Base-by-base conservation (phyloP, 2,329 filamentous ascomycete genomes). In the Myriosclerotinia duriaeana region DNA sequence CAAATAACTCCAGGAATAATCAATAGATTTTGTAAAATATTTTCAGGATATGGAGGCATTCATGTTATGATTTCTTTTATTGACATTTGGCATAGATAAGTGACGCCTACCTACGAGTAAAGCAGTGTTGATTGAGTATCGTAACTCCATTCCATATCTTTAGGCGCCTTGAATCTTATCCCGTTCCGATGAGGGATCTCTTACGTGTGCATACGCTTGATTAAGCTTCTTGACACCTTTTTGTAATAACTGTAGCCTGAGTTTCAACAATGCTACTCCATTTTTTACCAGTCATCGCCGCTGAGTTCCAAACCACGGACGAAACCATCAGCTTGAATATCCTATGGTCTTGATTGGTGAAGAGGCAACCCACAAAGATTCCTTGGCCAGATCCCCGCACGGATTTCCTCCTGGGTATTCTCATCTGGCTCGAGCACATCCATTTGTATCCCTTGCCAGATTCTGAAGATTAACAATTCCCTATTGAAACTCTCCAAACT, bases 401-500 rank as follows among this genome's bases (percentile, higher is more conserved):
- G 17, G 1, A 5, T 9, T 22, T 36, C 42, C 6, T 8, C 42
- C 6, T 30, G 8, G 2, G 30, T 14, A 12, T 58, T 55, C 9
- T 5, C 17, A 44, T 44, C 42, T 56, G 5, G 5, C 20, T 36
- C 30, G 42, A 52, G n/a, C 20, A 48, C 26, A 64, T 36, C 30
- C 62, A 44, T 50, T 5, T 48, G 11, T 22, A 42, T 26, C 50
- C 15, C 40, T 46, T 9, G 14, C 5, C 9, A 22, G 22, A 2
- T 2, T 42, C 34, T n/a, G 26, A 1, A 2, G 17, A 61, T n/a
- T 12, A 22, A 55, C 7, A 46, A 22, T 44, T n/a, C 69, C 71
- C 36, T 61, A 77, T 66, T 77, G 75, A 79, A 96, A 96, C 78
- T 96, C 92, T 26, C 91, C 92, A 84, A 93, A 93, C 75, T 94